Base-by-base conservation (phyloP, 805 yeast genomes). In the Candida alai region DNA sequence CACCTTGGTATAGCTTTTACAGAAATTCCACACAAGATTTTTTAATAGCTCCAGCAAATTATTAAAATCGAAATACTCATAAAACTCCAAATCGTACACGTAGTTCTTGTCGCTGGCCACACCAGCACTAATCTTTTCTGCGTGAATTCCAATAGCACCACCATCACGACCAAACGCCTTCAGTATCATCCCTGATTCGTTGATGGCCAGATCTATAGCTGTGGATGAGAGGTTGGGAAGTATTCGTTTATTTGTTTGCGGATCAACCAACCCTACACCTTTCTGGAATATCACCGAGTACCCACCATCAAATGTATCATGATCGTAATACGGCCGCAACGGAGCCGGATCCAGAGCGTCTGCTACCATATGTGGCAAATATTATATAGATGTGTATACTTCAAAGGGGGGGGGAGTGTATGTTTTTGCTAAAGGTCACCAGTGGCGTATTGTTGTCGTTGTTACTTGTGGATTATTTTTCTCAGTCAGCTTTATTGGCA, bases 301-400 rank as follows among this genome's bases (percentile, higher is more conserved):
- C 10, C 80, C 83, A 1, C 80, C 76, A 51, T 77, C 69, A 54
- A 83, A 83, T 1, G 79, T 62, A 17, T 70, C 80, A n/a, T 81
- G 72, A 54, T 80, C 78, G 50, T 79, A 76, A 55, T 83, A 83
- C 2, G 90, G 90, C 57, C 93, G 70, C 35, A 70, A 56, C 17
- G 56, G 36, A 10, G 22, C 34, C 13, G 39, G 13, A 15, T 36
- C 40, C 22, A 27, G 19, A 20, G 24, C 27, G 12, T 24, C n/a
- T 10, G n/a, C n/a, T n/a, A n/a, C n/a, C n/a, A n/a, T n/a, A n/a
- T n/a, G n/a, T n/a, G n/a, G n/a, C n/a, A n/a, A n/a, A n/a, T n/a
- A n/a, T n/a, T n/a, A n/a, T n/a, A n/a, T n/a, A n/a, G n/a, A n/a
- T n/a, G n/a, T n/a, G n/a, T n/a, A n/a, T n/a, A n/a, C n/a, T n/a